These are phyloP conservation scores for Candida caryicola DNA, from an alignment of 805 yeast genomes.

Conservation along the genomic window DNA sequence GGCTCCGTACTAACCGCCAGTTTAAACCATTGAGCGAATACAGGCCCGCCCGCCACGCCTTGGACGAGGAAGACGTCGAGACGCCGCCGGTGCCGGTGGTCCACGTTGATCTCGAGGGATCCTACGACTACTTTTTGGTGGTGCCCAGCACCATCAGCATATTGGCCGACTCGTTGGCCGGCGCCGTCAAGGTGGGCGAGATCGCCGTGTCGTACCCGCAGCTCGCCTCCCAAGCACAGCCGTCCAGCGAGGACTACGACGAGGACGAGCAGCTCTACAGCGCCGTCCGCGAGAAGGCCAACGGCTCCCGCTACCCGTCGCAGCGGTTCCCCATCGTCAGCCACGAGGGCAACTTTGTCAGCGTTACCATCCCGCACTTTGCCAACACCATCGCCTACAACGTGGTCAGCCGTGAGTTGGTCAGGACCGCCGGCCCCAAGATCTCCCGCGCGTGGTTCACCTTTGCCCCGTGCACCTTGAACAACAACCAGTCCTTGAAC, in stretches of 20 bases:
- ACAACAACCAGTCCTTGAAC: conserved; percentile 27
- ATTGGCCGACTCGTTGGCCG: conserved; percentile 12
- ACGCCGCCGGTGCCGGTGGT: conserved; percentile 12
- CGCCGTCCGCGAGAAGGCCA: conserved; percentile 25
- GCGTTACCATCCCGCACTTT: conserved; percentile 33
- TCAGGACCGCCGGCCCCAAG: conserved; percentile 9
- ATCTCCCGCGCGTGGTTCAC: conserved; percentile 22
- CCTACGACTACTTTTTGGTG: conserved; percentile 12
- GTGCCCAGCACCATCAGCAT: conserved; percentile 17
- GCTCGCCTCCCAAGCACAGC: conserved; percentile 1
- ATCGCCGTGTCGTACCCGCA: conserved; percentile 14
- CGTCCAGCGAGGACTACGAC: conserved; percentile 32
- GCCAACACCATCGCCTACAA: conserved; percentile 35
- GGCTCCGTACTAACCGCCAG: conserved; percentile 21
- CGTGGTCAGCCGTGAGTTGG: conserved; percentile 23
- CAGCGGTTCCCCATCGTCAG: conserved; percentile 22
- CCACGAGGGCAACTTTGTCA: conserved; percentile 2
- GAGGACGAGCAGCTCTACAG: conserved; percentile 51
- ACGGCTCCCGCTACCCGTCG: conserved; percentile 20
- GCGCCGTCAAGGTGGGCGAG: conserved; percentile 15
- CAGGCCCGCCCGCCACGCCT: conserved; percentile 46
- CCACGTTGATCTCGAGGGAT: conserved; percentile 1
- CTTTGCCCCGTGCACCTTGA: conserved; percentile 37
- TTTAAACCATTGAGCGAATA: conserved; percentile 45
- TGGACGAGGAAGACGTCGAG: conserved; percentile 37